These are phyloP conservation scores for Mycena rebaudengoi DNA, from an alignment of 768 basidiomycete genomes.

Conservation along the genomic window DNA sequence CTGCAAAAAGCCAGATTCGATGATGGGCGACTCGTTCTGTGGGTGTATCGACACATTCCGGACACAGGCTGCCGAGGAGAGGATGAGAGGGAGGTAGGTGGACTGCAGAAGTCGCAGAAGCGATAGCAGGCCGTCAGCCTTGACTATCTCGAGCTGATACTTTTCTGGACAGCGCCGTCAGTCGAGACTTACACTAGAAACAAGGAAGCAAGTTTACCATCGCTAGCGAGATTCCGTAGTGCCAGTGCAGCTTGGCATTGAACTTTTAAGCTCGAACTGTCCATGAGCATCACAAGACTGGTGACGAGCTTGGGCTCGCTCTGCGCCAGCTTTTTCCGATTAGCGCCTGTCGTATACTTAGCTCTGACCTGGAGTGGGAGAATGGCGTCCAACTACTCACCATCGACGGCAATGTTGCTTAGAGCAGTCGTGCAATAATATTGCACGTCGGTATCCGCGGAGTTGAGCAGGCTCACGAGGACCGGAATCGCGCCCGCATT, in stretches of 20 bases:
- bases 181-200: neutral
- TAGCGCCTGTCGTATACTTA: constrained; percentile 60
- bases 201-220: constrained; percentile 58
- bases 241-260: constrained; percentile 99
- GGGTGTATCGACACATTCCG: constrained; percentile 99
- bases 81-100: constrained; percentile 95
- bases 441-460: constrained; percentile 98
- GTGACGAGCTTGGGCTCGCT: constrained; percentile 95
- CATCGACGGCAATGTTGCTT: constrained; percentile 98
- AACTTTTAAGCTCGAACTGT: constrained; percentile 95
- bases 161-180: constrained; percentile 69
- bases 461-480: constrained; percentile 91
- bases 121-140: constrained; percentile 90
- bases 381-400: constrained; percentile 42
- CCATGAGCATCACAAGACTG: constrained; percentile 95
- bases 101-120: constrained; percentile 95
- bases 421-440: constrained; percentile 99
- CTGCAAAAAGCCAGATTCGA: constrained; percentile 96
- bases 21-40: constrained; percentile 98
- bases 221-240: constrained; percentile 94
- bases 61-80: constrained; percentile 98
- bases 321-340: constrained; percentile 93
- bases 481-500: constrained; percentile 99
- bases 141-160: constrained; percentile 98
- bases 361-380: neutral